Evolutionary conservation across 164 flowering plant genomes (phyloP), one percentile per base, ranked within the genome.

Genomic region (Stephania cephalantha): DNA sequence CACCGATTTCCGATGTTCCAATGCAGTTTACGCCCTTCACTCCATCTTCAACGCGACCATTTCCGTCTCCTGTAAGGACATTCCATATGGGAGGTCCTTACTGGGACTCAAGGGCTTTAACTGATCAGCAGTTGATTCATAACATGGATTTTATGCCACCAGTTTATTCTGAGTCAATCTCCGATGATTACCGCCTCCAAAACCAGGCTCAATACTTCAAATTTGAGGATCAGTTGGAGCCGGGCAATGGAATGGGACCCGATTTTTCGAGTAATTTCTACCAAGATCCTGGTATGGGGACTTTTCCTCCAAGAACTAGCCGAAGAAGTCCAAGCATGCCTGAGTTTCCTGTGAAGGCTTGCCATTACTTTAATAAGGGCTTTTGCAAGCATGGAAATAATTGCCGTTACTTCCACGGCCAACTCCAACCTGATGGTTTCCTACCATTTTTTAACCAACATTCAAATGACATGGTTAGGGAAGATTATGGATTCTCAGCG

Each of bases 311-410:
- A 13, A 81, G 90, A 78, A 69, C 80, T 1, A 78, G 75, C 69
- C 69, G 88, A 46, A 77, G 86, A 45, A 78, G 82, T 64, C 79
- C 84, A 0, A 84, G 79, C 73, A 42, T 83, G 48, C 78, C 83
- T 9, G 86, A 78, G 20, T 81, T 86, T 63, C 90, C 89, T 1
- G 73, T 77, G 29, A 94, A 88, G 84, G 81, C 79, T 50, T 95
- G 98, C 69, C 89, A 89, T 65, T 91, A 88, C 78, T 93, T 79
- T 78, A 88, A 80, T 73, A 88, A 88, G 80, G 98, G 98, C 5
- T 90, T 75, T 50, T 95, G 98, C 77, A 93, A 87, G 83, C 88
- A 95, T 74, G 98, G 98, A 52, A 84, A 73, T 63, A 89, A 80
- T 75, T 95, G 98, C 82, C 82, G 91, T 79, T 94, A 86, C 79